phyloP scores from a whole-genome alignment of 495 filamentous ascomycete genomes.

The Lepidopterella palustris region DNA sequence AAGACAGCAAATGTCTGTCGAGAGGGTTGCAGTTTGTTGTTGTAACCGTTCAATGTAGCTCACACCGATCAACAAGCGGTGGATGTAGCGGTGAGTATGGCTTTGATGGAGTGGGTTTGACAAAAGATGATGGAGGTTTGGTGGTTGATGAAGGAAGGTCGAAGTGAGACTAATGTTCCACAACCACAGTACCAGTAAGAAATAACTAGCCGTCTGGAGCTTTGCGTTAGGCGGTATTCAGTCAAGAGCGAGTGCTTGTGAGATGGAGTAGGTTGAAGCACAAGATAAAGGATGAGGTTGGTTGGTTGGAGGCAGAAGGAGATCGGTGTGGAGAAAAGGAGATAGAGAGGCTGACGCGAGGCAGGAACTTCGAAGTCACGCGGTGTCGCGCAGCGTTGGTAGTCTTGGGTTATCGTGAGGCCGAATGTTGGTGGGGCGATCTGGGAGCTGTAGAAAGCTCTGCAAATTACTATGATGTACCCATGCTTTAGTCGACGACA shows the following conservation, averaged over 20 bases:
- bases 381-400: neutral
- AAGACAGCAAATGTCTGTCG: no score
- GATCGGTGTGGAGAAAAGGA: neutral
- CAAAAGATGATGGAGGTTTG: neutral
- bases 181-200: no score
- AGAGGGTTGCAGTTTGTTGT: no score
- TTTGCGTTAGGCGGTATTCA: no score
- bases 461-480: slow-evolving; percentile 2
- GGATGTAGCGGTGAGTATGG: neutral
- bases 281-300: neutral
- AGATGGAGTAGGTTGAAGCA: no score
- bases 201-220: no score
- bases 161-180: neutral
- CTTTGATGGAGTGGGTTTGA: neutral
- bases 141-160: neutral
- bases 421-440: neutral
- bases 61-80: no score
- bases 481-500: neutral
- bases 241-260: no score
- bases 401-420: slow-evolving; percentile 1
- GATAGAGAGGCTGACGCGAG: neutral
- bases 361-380: neutral
- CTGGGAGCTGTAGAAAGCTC: neutral
- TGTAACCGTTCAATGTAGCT: no score
- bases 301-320: neutral